phyloP scores from a whole-genome alignment of 2,329 filamentous ascomycete genomes.

The Alternaria sp. region DNA sequence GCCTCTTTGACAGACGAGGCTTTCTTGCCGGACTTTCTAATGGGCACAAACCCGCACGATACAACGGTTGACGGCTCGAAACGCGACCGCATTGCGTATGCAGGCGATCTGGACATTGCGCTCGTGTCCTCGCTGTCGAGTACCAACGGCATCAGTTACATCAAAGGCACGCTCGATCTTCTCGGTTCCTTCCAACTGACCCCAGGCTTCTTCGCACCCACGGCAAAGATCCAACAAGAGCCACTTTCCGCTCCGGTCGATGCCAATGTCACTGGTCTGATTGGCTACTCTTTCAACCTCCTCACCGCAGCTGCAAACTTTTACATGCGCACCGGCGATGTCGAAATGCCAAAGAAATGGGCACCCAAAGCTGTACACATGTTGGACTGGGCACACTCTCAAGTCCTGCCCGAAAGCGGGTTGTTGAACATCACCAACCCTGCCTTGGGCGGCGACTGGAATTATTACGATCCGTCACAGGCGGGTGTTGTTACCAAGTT shows the following conservation, averaged over 20 bases:
- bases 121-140: not conserved
- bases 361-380: constrained; percentile 33
- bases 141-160: not conserved
- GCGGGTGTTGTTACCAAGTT: not conserved
- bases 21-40: constrained; percentile 44
- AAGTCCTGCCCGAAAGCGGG: constrained; percentile 22
- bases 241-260: constrained; percentile 13
- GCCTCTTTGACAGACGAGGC: constrained; percentile 27
- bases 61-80: constrained; percentile 48
- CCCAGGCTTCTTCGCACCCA: not conserved
- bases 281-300: constrained; percentile 45
- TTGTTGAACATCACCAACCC: not conserved
- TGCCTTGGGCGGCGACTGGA: not conserved
- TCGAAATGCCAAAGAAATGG: constrained; percentile 34
- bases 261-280: constrained; percentile 39
- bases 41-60: constrained; percentile 43
- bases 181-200: not conserved
- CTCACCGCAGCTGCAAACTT: constrained; percentile 36
- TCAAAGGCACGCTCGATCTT: not conserved
- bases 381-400: constrained; percentile 47
- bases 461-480: not conserved
- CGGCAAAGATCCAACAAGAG: not conserved
- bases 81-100: constrained; percentile 16
- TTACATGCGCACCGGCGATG: constrained; percentile 39
- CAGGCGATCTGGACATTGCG: not conserved